A percentile compares a stretch with the other conserved stretches of the same genome.
Evolutionary conservation across 2,329 filamentous ascomycete genomes (phyloP).

Genomic region (Epichloe sibirici): DNA sequence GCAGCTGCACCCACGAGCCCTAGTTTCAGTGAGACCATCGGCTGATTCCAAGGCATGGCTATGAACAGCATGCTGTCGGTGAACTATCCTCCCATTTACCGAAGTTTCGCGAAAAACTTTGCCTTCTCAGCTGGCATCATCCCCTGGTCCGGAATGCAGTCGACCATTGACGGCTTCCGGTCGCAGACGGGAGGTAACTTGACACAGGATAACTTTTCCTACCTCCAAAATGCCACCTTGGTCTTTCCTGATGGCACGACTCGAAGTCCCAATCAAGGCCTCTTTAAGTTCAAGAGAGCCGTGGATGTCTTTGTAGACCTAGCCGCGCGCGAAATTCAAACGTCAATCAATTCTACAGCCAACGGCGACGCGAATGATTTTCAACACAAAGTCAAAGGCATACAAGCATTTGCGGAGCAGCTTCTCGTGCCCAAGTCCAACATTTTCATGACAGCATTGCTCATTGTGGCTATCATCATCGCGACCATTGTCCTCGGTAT

Average conservation of each 20-base stretch:
- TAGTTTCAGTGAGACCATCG: conserved; percentile 72
- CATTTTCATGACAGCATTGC: conserved; percentile 89
- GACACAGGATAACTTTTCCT: conserved; percentile 63
- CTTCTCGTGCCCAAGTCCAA: conserved; percentile 78
- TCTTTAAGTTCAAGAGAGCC: conserved; percentile 42
- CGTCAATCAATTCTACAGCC: conserved; percentile 27
- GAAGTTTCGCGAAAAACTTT: conserved; percentile 86
- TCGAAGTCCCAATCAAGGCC: conserved; percentile 25
- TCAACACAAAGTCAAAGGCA: conserved; percentile 51
- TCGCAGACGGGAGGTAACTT: conserved; percentile 73
- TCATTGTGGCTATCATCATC: conserved; percentile 79
- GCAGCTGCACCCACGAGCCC: conserved; percentile 61
- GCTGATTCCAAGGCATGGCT: conserved; percentile 87
- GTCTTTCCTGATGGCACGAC: conserved; percentile 52
- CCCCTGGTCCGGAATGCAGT: conserved; percentile 70
- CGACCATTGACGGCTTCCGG: conserved; percentile 74
- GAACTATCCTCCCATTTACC: conserved; percentile 75
- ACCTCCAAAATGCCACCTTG: conserved; percentile 63
- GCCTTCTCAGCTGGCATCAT: conserved; percentile 80
- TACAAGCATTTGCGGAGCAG: conserved; percentile 73
- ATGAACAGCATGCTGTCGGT: conserved; percentile 95
- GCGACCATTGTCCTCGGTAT: conserved; percentile 76
- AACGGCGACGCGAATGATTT: conserved; percentile 18
- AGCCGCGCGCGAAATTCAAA: conserved; percentile 38
- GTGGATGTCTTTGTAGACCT: conserved; percentile 35